Evolutionary conservation across 257 asterid species (phyloP).

Genomic region (Scutellaria baicalensis): DNA sequence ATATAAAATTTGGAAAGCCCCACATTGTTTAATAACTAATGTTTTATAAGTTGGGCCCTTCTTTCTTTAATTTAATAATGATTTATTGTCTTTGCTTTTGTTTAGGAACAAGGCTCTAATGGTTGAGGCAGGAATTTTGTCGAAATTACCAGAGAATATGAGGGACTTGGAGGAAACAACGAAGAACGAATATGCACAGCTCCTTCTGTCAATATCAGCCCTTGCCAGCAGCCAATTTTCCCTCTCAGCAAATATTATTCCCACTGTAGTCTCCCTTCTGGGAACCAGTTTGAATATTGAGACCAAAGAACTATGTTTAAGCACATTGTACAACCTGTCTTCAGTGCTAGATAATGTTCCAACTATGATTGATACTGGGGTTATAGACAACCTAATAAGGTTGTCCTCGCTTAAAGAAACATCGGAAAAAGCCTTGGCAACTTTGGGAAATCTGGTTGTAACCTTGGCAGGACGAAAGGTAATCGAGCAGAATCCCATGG

Average conservation of each 20-base stretch:
- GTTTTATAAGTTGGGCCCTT: no score
- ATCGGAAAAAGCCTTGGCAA: slow-evolving; percentile 67
- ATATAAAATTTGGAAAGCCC: not conserved
- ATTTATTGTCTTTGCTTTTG: not conserved
- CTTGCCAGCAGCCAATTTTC: slow-evolving; percentile 45
- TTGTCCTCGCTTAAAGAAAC: slow-evolving; percentile 32
- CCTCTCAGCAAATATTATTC: slow-evolving; percentile 41
- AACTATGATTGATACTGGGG: slow-evolving; percentile 29
- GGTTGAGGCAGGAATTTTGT: slow-evolving; percentile 79
- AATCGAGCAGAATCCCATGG: slow-evolving; percentile 41
- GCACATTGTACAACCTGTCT: slow-evolving; percentile 54
- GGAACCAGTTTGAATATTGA: slow-evolving; percentile 34
- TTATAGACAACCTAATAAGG: slow-evolving; percentile 28
- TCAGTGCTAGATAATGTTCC: slow-evolving; percentile 45
- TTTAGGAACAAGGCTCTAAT: slow-evolving; percentile 80
- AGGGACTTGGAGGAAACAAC: slow-evolving; percentile 33
- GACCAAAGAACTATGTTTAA: slow-evolving; percentile 43
- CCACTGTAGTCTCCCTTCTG: slow-evolving; percentile 41
- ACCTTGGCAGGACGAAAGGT: slow-evolving; percentile 54
- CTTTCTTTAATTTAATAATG: not conserved
- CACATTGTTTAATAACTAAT: not conserved
- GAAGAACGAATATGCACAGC: slow-evolving; percentile 47
- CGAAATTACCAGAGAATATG: slow-evolving; percentile 41
- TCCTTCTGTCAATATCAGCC: slow-evolving; percentile 56
- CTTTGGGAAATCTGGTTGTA: slow-evolving; percentile 59